Conservation (phyloP, 768 basidiomycete species). For the Podaxis sp. region DNA sequence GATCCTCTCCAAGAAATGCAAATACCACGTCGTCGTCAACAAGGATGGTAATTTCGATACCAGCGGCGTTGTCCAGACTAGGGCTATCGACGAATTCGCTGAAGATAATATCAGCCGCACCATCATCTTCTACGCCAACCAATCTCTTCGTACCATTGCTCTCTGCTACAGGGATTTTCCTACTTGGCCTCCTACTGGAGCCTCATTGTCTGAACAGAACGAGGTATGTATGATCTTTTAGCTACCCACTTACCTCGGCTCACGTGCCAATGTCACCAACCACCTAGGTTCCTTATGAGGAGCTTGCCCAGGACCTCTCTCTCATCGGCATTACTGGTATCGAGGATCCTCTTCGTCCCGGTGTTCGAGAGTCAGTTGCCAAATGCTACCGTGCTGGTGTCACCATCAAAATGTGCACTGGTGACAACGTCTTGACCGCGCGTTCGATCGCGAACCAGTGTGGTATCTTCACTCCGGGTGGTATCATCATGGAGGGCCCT, state of each 20-base stretch:
- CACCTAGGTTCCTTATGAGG: conserved; percentile 63
- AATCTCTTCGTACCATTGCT: conserved; percentile 91
- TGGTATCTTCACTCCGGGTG: conserved; percentile 91
- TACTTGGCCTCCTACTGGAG: conserved; percentile 75
- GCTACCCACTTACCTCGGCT: conserved; percentile 14
- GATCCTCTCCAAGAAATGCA: conserved; percentile 81
- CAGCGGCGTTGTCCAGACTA: conserved; percentile 48
- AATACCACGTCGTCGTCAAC: conserved; percentile 68
- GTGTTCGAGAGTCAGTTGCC: conserved; percentile 86
- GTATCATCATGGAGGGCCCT: conserved; percentile 98
- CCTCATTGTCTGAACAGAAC: conserved; percentile 38
- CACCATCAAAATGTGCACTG: conserved; percentile 96
- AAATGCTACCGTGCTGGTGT: conserved; percentile 91
- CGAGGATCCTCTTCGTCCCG: conserved; percentile 91
- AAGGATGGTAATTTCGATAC: conserved; percentile 26
- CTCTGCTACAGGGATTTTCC: conserved; percentile 89
- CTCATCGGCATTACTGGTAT: conserved; percentile 92
- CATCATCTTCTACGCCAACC: conserved; percentile 98
- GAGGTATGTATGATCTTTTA: conserved; percentile 43
- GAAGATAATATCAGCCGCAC: conserved; percentile 86
- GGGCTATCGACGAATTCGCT: conserved; percentile 62
- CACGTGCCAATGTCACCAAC: not conserved
- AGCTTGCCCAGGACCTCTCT: conserved; percentile 70
- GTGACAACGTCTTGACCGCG: conserved; percentile 93
- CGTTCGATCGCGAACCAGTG: conserved; percentile 97